Conservation (phyloP, 371 early-diverging fungal species). For the Dichotomocladium elegans region DNA sequence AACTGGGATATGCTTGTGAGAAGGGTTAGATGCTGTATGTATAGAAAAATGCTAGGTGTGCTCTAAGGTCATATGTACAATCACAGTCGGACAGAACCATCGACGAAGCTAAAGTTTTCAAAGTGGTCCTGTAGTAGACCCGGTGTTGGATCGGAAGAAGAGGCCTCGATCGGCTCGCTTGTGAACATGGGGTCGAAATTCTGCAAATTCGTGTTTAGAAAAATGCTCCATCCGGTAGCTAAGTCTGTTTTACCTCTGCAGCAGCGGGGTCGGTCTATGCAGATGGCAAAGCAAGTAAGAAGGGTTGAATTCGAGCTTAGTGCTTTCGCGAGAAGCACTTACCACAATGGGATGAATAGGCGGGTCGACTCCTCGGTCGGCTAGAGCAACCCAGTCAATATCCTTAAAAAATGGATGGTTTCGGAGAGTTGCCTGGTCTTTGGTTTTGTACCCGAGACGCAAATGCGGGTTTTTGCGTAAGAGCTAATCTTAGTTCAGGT, state of each 20-base stretch:
- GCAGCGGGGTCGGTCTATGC: slow-evolving; percentile 38
- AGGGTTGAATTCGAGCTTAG: too few species aligned
- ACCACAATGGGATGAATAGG: slow-evolving; percentile 77
- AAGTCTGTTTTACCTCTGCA: slow-evolving; percentile 31
- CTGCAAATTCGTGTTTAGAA: slow-evolving; percentile 9
- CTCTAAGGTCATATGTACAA: too few species aligned
- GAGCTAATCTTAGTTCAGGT: too few species aligned
- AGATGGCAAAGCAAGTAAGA: too few species aligned
- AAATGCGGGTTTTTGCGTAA: slow-evolving; percentile 71
- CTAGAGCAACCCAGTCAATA: slow-evolving; percentile 76
- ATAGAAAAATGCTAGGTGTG: too few species aligned
- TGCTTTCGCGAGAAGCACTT: slow-evolving; percentile 10
- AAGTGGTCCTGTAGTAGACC: slow-evolving; percentile 13
- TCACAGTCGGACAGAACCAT: too few species aligned
- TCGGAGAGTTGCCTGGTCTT: slow-evolving; percentile 78
- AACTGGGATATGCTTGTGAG: too few species aligned
- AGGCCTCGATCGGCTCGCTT: slow-evolving; percentile 11
- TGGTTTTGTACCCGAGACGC: slow-evolving; percentile 63
- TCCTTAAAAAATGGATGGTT: slow-evolving; percentile 85
- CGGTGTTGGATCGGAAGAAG: slow-evolving; percentile 4
- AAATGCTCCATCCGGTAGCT: not conserved
- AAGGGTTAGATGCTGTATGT: too few species aligned
- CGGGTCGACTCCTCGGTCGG: slow-evolving; percentile 60
- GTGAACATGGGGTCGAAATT: slow-evolving; percentile 38
- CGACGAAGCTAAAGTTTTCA: slow-evolving; percentile 34